Percentiles rank a stretch among this genome's conserved stretches.
These are phyloP conservation scores for Ceratobasidium sp. DNA, from an alignment of 1,284 basidiomycete genomes.

Conservation along the genomic window DNA sequence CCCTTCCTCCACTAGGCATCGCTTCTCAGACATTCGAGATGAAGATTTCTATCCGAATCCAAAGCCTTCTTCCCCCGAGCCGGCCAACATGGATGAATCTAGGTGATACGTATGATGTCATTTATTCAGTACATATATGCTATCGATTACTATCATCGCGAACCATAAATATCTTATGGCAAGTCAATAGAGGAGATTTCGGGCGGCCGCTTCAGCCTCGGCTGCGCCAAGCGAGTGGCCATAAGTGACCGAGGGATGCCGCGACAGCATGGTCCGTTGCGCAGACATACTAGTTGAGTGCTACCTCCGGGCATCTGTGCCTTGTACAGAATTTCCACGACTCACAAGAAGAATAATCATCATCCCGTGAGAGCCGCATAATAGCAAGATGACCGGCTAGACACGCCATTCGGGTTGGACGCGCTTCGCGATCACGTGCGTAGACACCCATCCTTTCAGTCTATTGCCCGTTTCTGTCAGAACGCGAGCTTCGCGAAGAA, in stretches of 20 bases:
- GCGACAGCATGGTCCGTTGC: too few relatives aligned
- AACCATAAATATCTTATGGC: background rate
- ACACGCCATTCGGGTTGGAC: background rate
- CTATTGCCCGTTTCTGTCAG: background rate
- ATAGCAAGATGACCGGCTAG: background rate
- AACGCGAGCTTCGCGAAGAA: background rate
- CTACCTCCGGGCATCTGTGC: slow-evolving; percentile 1
- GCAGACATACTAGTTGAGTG: too few relatives aligned
- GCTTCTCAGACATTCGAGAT: slow-evolving; percentile 38
- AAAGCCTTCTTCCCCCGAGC: slow-evolving; percentile 3
- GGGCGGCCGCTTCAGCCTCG: slow-evolving; percentile 10
- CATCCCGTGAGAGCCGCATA: slow-evolving; percentile 22
- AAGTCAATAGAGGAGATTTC: background rate
- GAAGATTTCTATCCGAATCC: slow-evolving; percentile 44
- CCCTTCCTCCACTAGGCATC: slow-evolving; percentile 22
- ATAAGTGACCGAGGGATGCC: background rate
- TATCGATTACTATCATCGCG: too few relatives aligned
- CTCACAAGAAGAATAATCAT: background rate
- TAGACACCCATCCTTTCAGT: too few relatives aligned
- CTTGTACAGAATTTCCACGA: slow-evolving; percentile 10
- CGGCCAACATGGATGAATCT: background rate
- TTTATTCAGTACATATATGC: too few relatives aligned
- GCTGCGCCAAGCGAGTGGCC: slow-evolving; percentile 13
- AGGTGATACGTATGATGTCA: slow-evolving; percentile 2
- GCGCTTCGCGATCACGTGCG: too few relatives aligned